Evolutionary conservation across 805 yeast species (phyloP).

Genomic region (Wickerhamomyces strasburgensis): DNA sequence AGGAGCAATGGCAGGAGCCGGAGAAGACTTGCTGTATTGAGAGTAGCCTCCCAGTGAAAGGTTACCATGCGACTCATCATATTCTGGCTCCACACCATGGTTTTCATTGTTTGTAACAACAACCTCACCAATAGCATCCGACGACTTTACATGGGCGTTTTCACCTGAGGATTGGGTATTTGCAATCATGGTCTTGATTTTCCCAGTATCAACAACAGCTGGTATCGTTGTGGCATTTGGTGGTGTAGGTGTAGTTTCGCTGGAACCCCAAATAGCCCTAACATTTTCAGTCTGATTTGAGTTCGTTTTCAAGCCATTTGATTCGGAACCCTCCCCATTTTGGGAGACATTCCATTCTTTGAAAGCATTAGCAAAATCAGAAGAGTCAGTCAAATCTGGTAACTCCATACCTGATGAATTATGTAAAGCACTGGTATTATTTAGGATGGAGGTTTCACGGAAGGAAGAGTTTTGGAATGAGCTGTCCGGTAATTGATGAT

Average conservation of each 20-base stretch:
- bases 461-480: constrained; percentile 1
- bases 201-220: constrained; percentile 12
- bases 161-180: constrained; percentile 9
- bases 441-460: too few relatives aligned
- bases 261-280: constrained; percentile 23
- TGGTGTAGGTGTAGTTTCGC: constrained; percentile 1
- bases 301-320: constrained; percentile 1
- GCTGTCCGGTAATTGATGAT: background rate
- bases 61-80: constrained; percentile 12
- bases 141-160: constrained; percentile 14
- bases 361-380: constrained; percentile 44
- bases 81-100: constrained; percentile 21
- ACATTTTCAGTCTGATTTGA: constrained; percentile 3
- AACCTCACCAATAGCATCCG: constrained; percentile 16
- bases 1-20: background rate
- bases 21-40: constrained; percentile 4
- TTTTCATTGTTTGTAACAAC: constrained; percentile 17
- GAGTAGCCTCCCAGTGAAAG: too few relatives aligned
- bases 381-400: constrained; percentile 44
- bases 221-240: constrained; percentile 5
- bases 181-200: constrained; percentile 15
- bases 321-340: constrained; percentile 1
- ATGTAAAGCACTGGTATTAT: constrained; percentile 1
- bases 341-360: constrained; percentile 26
- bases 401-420: constrained; percentile 20